phyloP scores from a whole-genome alignment of 352 stramenopile species.

The Pythium guiyangense region DNA sequence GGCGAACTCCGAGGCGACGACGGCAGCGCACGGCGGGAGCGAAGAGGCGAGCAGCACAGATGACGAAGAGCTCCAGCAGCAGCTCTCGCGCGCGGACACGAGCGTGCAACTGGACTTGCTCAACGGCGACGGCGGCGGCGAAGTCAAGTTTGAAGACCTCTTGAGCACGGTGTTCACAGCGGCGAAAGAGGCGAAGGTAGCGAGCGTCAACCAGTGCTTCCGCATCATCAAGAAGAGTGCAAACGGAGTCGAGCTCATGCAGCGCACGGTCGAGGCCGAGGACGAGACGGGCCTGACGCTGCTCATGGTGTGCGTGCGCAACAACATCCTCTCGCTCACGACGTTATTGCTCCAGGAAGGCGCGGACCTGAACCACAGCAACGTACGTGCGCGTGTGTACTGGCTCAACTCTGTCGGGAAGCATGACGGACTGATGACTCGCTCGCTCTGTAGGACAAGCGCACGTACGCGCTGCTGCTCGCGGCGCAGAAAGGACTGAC shows the following conservation, averaged over 20 bases:
- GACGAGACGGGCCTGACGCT: conserved; percentile 81
- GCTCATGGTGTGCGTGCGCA: conserved; percentile 76
- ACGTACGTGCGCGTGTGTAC: conserved; percentile 30
- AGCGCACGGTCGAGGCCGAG: conserved; percentile 45
- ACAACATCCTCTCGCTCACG: conserved; percentile 53
- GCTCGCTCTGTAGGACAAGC: conserved; percentile 45
- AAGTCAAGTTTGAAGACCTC: conserved; percentile 64
- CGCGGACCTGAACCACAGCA: conserved; percentile 80
- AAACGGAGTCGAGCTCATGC: conserved; percentile 45
- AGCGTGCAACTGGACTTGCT: conserved; percentile 15
- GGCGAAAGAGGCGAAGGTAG: conserved; percentile 42
- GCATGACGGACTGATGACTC: not conserved
- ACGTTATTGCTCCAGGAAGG: conserved; percentile 58
- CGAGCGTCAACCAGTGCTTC: conserved; percentile 57
- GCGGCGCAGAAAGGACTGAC: conserved; percentile 77
- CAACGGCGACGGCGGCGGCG: conserved; percentile 28
- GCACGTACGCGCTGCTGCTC: conserved; percentile 75
- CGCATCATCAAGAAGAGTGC: conserved; percentile 44
- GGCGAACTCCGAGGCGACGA: too few relatives aligned
- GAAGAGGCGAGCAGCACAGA: conserved; percentile 77
- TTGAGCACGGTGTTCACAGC: conserved; percentile 53
- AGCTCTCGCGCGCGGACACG: conserved; percentile 46
- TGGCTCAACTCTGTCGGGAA: not conserved
- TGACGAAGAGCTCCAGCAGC: conserved; percentile 63
- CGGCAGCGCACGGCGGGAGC: conserved; percentile 10